Percentiles rank a stretch among this genome's conserved stretches.
These are phyloP conservation scores for Apiospora phragmitis DNA, from an alignment of 2,329 filamentous ascomycete species.

Conservation along the genomic window DNA sequence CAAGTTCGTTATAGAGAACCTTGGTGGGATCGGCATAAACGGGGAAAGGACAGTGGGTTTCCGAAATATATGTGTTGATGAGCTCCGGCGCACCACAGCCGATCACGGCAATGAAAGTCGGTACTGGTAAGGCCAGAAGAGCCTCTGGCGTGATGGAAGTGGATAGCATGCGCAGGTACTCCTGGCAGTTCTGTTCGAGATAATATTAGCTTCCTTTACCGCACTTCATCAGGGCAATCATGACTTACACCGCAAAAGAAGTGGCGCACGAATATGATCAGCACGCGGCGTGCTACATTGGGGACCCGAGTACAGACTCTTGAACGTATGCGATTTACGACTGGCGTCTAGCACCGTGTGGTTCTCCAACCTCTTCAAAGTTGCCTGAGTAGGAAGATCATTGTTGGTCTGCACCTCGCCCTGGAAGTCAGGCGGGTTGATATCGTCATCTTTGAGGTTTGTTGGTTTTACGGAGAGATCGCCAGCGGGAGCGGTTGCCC, in stretches of 20 bases:
- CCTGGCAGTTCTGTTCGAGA: conserved; percentile 66
- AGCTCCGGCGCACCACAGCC: conserved; percentile 71
- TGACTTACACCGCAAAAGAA: conserved; percentile 76
- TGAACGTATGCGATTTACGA: conserved; percentile 61
- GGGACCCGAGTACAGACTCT: conserved; percentile 60
- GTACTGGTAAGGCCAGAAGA: conserved; percentile 51
- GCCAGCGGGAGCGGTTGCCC: background rate
- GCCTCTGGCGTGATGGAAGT: conserved; percentile 53
- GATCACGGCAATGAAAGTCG: conserved; percentile 67
- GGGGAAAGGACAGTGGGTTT: conserved; percentile 68
- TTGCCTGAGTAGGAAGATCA: conserved; percentile 50
- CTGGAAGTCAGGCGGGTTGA: conserved; percentile 52
- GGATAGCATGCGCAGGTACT: conserved; percentile 67
- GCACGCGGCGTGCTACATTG: conserved; percentile 55
- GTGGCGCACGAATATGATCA: conserved; percentile 75
- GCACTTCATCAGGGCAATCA: background rate
- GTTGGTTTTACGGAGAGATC: background rate
- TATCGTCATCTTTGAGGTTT: conserved; percentile 32
- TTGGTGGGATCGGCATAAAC: conserved; percentile 75
- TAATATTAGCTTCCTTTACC: background rate
- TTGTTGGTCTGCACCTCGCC: conserved; percentile 58
- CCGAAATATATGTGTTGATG: conserved; percentile 65
- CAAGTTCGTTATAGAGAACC: conserved; percentile 65
- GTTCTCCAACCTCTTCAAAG: conserved; percentile 52
- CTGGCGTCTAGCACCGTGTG: conserved; percentile 62